Base-by-base conservation (phyloP, 257 asterid genomes). In the Solanum infundibuliforme region DNA sequence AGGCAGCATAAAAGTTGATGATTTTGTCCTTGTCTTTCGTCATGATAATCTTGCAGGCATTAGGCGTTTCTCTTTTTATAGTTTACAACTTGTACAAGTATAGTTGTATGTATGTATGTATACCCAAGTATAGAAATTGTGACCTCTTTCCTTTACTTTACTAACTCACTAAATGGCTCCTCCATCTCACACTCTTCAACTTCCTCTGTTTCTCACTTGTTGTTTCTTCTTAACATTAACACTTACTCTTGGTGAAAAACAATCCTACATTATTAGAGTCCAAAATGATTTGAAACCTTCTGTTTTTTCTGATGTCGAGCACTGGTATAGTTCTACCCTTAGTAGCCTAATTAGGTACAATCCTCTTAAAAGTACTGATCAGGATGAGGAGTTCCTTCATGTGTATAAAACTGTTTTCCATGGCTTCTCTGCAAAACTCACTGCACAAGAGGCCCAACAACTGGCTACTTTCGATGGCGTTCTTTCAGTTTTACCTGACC, bases 251-350 rank as follows among this genome's bases (percentile, higher is more conserved):
- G 88, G 73, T 48, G 86, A 81, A 73, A 4, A 87, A 62, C 92
- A 90, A 60, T 89, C 95, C 36, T 96, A 88, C 92, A 96, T 96
- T 20, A 94, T 96, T 18, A 75, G 96, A 71, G 92, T 96, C 62
- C 94, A 91, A 43, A 92, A 90, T 60, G 96, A 94, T 77, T 66
- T 93, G 35, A 95, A 94, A 86, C 99, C 99, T 0, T 89, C 95
- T 4, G 95, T 71, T 3, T 96, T 92, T 69, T 85, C 95, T 8
- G 94, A 93, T 55, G 91, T 91, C 0, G 91, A 94, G 38, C 88
- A 91, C 2, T 96, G 98, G 99, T 96, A 95, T 83, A 90, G 88
- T 65, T 88, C 98, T 87, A 95, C 99, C 73, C 98, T 96, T 32
- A 87, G 73, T 46, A 91, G 90, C 88, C 91, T 96, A 2, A 87